Evolutionary conservation across 176 grass and related monocot genomes (phyloP).

Genomic region (Paspalum vaginatum): DNA sequence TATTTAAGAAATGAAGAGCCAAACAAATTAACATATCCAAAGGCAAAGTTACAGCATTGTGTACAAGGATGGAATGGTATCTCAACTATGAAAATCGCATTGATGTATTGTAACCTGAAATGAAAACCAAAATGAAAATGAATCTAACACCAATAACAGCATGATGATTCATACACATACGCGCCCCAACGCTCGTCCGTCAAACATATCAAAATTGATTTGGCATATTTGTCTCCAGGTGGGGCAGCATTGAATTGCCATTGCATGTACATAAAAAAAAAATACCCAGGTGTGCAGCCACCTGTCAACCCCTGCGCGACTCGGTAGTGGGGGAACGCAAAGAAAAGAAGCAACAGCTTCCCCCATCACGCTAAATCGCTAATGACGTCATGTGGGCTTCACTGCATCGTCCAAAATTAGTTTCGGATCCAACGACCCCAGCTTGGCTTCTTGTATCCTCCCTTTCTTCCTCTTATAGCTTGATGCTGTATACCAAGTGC

Average conservation of each 20-base stretch:
- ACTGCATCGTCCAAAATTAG: background rate
- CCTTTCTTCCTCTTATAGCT: background rate
- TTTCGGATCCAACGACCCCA: background rate
- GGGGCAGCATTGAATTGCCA: background rate
- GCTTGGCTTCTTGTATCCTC: background rate
- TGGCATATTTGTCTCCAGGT: background rate
- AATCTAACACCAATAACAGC: background rate
- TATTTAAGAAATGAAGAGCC: too few species aligned
- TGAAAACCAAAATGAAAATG: too few species aligned
- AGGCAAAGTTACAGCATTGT: too few species aligned
- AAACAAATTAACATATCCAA: too few species aligned
- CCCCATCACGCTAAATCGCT: background rate
- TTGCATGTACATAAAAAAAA: background rate
- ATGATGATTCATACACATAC: background rate
- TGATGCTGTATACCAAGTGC: background rate
- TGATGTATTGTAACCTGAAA: too few species aligned
- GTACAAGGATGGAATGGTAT: too few species aligned
- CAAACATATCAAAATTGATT: constrained; percentile 20
- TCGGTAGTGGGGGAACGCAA: background rate
- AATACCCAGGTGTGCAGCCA: background rate
- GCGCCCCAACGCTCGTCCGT: background rate
- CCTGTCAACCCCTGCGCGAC: background rate
- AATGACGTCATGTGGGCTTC: background rate
- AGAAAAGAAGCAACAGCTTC: background rate
- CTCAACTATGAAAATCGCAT: too few species aligned